Percentiles rank a stretch among this genome's conserved stretches.
Conservation (phyloP, 2,329 filamentous ascomycete genomes). For the Karstenula rhodostoma region DNA sequence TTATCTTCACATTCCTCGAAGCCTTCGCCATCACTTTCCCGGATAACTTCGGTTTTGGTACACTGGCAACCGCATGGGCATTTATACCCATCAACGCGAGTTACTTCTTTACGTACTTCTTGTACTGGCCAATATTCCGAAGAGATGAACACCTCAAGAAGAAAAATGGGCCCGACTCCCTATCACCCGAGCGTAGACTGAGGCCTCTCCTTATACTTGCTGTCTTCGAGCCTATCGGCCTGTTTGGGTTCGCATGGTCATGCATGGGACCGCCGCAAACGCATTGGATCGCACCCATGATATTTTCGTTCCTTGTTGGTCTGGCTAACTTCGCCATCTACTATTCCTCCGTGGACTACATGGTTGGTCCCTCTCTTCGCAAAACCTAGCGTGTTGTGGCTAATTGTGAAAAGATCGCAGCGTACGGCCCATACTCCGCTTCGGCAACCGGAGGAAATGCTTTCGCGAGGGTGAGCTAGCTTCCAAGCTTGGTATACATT, state of each 20-base stretch:
- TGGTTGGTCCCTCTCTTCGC: conserved; percentile 49
- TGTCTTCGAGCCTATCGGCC: conserved; percentile 68
- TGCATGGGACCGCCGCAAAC: conserved; percentile 65
- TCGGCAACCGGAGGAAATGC: conserved; percentile 80
- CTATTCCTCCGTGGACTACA: conserved; percentile 80
- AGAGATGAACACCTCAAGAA: conserved; percentile 51
- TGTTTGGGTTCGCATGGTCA: conserved; percentile 75
- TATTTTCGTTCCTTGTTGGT: conserved; percentile 71
- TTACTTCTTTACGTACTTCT: conserved; percentile 69
- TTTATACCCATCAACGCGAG: conserved; percentile 64
- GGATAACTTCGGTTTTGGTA: conserved; percentile 68
- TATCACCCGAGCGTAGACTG: conserved; percentile 68
- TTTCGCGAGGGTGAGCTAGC: conserved; percentile 61
- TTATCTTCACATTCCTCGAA: conserved; percentile 81
- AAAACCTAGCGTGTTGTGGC: background rate
- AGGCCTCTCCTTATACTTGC: conserved; percentile 69
- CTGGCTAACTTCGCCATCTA: conserved; percentile 76
- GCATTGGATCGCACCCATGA: conserved; percentile 73
- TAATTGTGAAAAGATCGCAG: conserved; percentile 57
- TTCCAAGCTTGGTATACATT: background rate
- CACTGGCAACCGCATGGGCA: conserved; percentile 64
- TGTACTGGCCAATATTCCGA: conserved; percentile 62
- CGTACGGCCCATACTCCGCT: conserved; percentile 75
- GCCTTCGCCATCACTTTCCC: conserved; percentile 72
- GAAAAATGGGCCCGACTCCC: conserved; percentile 54